These are phyloP conservation scores for Capsicum chinense DNA, from an alignment of 257 asterid genomes.

Conservation along the genomic window DNA sequence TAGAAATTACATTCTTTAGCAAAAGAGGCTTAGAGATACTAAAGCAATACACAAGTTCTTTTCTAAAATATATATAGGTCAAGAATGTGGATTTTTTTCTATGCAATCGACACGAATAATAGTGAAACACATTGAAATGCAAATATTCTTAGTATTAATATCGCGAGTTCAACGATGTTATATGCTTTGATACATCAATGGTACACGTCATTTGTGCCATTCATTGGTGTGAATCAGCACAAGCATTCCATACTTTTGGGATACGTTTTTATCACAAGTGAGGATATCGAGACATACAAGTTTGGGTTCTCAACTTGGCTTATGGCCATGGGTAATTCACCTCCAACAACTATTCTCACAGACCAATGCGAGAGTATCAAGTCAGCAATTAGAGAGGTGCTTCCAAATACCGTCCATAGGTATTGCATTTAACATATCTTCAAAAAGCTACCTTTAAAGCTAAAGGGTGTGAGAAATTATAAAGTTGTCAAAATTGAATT, in stretches of 20 bases:
- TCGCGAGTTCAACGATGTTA: neutral
- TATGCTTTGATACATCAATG: neutral
- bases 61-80: too few relatives aligned
- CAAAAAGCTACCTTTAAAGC: neutral
- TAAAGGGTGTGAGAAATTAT: neutral
- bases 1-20: neutral
- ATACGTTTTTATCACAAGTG: neutral
- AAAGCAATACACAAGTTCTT: neutral
- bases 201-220: too few relatives aligned
- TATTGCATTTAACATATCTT: conserved; percentile 14
- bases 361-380: neutral
- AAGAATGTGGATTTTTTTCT: too few relatives aligned
- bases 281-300: neutral
- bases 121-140: neutral
- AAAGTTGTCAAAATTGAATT: neutral
- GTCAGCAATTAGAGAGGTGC: neutral
- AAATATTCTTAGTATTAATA: too few relatives aligned
- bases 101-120: neutral
- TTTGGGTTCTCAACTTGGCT: neutral
- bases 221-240: too few relatives aligned
- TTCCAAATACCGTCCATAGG: neutral
- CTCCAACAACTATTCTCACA: neutral
- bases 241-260: too few relatives aligned
- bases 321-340: neutral
- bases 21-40: too few relatives aligned